Conservation (phyloP, 2,329 filamentous ascomycete species). For the Pestalotiopsis sp. region DNA sequence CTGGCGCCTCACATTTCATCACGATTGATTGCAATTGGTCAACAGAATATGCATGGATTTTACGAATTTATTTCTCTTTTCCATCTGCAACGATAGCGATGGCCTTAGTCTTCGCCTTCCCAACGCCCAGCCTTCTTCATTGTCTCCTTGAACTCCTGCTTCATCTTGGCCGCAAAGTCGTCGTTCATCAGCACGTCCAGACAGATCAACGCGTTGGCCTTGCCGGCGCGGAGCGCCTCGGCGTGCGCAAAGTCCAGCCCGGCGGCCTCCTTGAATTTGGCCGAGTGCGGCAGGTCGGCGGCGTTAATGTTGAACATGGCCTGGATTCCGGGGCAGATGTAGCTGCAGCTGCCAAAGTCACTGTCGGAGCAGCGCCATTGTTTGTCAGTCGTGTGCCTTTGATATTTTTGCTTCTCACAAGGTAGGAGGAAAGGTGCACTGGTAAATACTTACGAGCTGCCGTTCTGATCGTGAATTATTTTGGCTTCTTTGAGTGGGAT, state of each 20-base stretch:
- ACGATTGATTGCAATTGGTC: not conserved
- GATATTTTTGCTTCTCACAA: not conserved
- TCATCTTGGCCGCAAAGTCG: conserved; percentile 1
- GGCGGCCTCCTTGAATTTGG: not conserved
- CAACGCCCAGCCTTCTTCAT: not conserved
- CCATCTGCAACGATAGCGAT: not conserved
- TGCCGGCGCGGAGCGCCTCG: conserved; percentile 6
- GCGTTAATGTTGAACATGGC: conserved; percentile 4
- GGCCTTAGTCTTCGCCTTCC: not conserved
- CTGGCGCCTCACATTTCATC: not conserved
- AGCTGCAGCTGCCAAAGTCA: conserved; percentile 3
- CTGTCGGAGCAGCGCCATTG: not conserved
- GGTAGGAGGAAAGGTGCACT: not conserved
- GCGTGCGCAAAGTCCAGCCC: not conserved
- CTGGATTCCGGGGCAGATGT: conserved; percentile 5
- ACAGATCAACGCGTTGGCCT: conserved; percentile 5
- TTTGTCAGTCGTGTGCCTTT: no score
- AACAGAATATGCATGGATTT: not conserved
- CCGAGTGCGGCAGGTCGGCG: conserved; percentile 5
- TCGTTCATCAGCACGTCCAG: conserved; percentile 8
- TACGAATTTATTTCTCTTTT: not conserved
- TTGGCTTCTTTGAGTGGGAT: not conserved
- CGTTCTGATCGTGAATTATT: not conserved
- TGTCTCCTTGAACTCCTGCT: not conserved
- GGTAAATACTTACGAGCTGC: conserved; percentile 5